These are phyloP conservation scores for Nowakowskiella sp. DNA, from an alignment of 192 early-diverging fungal species.

Conservation along the genomic window DNA sequence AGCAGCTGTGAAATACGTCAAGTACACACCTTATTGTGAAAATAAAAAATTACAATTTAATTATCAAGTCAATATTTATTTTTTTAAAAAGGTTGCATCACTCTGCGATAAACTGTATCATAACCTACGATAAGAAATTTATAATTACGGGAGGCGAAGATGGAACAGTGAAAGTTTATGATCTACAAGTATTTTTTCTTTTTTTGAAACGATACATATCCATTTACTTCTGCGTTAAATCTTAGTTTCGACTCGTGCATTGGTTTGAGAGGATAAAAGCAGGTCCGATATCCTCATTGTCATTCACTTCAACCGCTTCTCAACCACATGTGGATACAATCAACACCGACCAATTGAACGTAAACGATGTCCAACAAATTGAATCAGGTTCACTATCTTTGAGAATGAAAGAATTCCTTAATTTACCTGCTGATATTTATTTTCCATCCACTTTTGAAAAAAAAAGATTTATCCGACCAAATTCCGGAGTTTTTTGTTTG, in stretches of 20 bases:
- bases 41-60: background rate
- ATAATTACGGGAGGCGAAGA: conserved; percentile 48
- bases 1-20: conserved; percentile 43
- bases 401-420: conserved; percentile 14
- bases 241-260: conserved; percentile 36
- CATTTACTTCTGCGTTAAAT: conserved; percentile 5
- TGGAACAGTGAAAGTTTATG: conserved; percentile 46
- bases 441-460: no score
- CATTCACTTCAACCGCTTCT: conserved; percentile 13
- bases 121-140: conserved; percentile 29
- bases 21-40: conserved; percentile 16
- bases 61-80: background rate
- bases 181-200: conserved; percentile 37
- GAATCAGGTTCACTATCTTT: background rate
- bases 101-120: conserved; percentile 30
- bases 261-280: conserved; percentile 40
- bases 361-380: no score
- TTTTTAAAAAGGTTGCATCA: conserved; percentile 35
- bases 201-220: background rate
- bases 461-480: no score
- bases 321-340: background rate
- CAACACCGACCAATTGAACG: no score
- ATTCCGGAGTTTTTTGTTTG: background rate
- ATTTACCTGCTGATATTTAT: no score
- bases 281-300: conserved; percentile 37